These are phyloP conservation scores for Chaetomiaceae sp. DNA, from an alignment of 2,329 filamentous ascomycete species.

Conservation along the genomic window DNA sequence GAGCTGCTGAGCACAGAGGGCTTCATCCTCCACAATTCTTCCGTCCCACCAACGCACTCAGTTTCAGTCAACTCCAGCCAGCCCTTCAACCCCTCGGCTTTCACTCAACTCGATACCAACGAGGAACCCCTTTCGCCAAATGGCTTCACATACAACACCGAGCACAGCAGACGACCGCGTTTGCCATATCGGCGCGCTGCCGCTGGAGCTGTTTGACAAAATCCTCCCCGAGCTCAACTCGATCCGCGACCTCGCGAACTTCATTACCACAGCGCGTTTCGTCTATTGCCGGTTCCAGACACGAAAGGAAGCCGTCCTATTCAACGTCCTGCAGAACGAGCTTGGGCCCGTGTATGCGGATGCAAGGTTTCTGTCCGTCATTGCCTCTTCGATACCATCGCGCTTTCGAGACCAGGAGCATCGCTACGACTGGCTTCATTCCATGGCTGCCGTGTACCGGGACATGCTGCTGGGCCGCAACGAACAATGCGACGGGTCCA, in stretches of 20 bases:
- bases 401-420: background rate
- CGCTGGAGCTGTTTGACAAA: constrained; percentile 3
- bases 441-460: background rate
- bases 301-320: background rate
- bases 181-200: background rate
- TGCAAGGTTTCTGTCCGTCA: constrained; percentile 6
- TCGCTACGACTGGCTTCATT: constrained; percentile 1
- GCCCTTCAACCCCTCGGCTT: too few relatives aligned
- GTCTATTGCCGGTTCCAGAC: constrained; percentile 1
- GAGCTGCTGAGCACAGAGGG: too few relatives aligned
- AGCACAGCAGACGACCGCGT: background rate
- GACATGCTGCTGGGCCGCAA: background rate
- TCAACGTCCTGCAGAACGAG: constrained; percentile 4
- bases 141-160: background rate
- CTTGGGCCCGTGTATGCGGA: constrained; percentile 2
- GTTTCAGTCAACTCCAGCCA: too few relatives aligned
- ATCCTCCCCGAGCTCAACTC: constrained; percentile 6
- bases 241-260: constrained; percentile 5
- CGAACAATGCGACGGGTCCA: background rate
- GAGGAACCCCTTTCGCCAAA: background rate
- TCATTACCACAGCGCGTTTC: constrained; percentile 1
- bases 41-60: too few relatives aligned
- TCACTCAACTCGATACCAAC: too few relatives aligned
- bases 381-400: too few relatives aligned
- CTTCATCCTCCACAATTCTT: too few relatives aligned